Evolutionary conservation across 1,139 yeast genomes (phyloP).

Genomic region (Schwanniomyces etchellsii): DNA sequence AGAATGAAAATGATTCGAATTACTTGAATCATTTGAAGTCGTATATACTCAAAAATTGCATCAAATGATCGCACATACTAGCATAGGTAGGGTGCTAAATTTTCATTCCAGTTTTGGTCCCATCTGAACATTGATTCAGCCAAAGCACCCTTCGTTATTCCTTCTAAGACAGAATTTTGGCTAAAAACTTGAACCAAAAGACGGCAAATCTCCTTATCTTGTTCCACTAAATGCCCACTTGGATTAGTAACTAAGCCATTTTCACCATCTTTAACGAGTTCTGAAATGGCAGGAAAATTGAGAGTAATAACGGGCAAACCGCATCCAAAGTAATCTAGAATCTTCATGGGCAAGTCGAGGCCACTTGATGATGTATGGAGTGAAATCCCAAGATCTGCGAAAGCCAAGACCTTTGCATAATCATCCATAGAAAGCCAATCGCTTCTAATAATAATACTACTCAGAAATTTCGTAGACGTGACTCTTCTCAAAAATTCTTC

Average conservation of each 20-base stretch:
- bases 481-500: conserved; percentile 43
- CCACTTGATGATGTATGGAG: conserved; percentile 92
- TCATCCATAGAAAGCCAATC: conserved; percentile 79
- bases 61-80: conserved; percentile 6
- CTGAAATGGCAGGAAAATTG: conserved; percentile 65
- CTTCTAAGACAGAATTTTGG: conserved; percentile 24
- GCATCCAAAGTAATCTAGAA: conserved; percentile 92
- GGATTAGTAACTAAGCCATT: conserved; percentile 45
- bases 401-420: conserved; percentile 69
- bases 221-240: conserved; percentile 32
- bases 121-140: conserved; percentile 63
- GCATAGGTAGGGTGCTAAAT: conserved; percentile 16
- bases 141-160: conserved; percentile 63
- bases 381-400: conserved; percentile 86
- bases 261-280: conserved; percentile 43
- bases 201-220: conserved; percentile 41
- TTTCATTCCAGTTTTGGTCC: conserved; percentile 66
- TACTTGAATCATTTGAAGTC: conserved; percentile 13
- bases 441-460: conserved; percentile 43
- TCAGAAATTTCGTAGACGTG: conserved; percentile 33
- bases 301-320: conserved; percentile 89
- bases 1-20: conserved; percentile 32
- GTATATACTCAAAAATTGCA: conserved; percentile 8
- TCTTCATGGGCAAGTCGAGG: conserved; percentile 94
- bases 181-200: conserved; percentile 43